Evolutionary conservation across 73 alveolate genomes (phyloP), one percentile per base, ranked within the genome.

Genomic region (Stentor roeselii): DNA sequence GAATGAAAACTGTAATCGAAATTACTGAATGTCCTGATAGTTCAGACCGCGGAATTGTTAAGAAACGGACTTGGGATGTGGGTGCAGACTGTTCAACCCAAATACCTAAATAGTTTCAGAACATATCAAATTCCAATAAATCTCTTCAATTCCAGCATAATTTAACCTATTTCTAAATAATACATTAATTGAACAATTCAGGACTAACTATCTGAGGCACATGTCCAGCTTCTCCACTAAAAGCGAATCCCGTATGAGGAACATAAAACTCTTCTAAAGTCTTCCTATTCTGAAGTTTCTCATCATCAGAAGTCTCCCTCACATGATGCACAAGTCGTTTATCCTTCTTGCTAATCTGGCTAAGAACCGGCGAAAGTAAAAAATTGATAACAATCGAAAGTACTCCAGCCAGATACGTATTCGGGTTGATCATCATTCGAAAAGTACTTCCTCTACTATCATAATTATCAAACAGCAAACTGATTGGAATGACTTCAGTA

Each of bases 191-290:
- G 21, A 50, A 50, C 21, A 67, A 30, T 11, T 67, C 80, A 67
- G 80, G 80, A 36, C 86, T 89, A 15, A 86, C 78, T 40, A 90
- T 83, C 60, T 86, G 85, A 2, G 95, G 95, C 6, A 88, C 89
- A 59, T 86, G 89, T 2, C 95, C 95, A 32, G 91, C 90, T 31
- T 90, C 95, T 31, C 91, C 88, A 83, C 86, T 30, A 87, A 84
- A 92, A 42, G 93, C 92, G 80, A 78, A 92, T 59, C 94, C 92
- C 31, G 90, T 92, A 78, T 85, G 80, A 27, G 41, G n/a, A 27
- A 21, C 0, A 21, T 32, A 21, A n/a, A 67, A 67, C 34, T 67
- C 41, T 21, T 67, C n/a, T 21, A 67, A 30, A 67, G 80, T 32
- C 34, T 67, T 21, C 80, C 37, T 21, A 32, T 36, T 40, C 11